Percentiles rank a stretch among this genome's conserved stretches.
phyloP scores from a whole-genome alignment of 164 flowering plant species.

The Vitis rupestris region DNA sequence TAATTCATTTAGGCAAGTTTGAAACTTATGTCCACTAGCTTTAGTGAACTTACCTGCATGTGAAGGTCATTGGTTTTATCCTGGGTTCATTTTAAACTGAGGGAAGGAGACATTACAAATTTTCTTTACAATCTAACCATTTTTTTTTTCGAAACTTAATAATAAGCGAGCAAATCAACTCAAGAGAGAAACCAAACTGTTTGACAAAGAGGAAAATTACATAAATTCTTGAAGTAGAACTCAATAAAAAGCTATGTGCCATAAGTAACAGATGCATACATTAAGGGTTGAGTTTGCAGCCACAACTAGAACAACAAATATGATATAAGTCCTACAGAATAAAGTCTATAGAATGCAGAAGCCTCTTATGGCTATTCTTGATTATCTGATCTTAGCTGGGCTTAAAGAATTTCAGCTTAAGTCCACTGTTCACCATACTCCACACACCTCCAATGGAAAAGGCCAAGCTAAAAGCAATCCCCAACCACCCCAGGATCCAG shows the following conservation, averaged over 20 bases:
- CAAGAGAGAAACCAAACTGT: background rate
- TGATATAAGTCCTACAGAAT: background rate
- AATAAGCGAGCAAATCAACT: background rate
- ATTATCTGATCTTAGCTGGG: slow-evolving; percentile 36
- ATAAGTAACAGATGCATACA: background rate
- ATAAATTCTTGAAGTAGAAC: background rate
- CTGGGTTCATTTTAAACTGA: no score
- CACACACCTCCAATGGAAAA: slow-evolving; percentile 89
- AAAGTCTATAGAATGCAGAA: background rate
- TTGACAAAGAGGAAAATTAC: background rate
- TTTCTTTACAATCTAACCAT: background rate
- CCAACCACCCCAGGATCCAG: slow-evolving; percentile 88
- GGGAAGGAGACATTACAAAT: no score
- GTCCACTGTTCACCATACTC: slow-evolving; percentile 91
- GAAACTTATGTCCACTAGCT: no score
- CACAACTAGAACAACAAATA: background rate
- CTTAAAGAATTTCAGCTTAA: slow-evolving; percentile 77
- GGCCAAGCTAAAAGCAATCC: slow-evolving; percentile 90
- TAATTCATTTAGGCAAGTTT: no score
- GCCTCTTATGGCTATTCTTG: background rate
- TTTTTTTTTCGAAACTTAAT: background rate
- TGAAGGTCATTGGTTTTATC: no score
- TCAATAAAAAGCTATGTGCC: background rate
- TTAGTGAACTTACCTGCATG: no score
- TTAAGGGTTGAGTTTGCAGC: background rate